phyloP scores from a whole-genome alignment of 306 rosid species.

The Gynostemma pentaphyllum region DNA sequence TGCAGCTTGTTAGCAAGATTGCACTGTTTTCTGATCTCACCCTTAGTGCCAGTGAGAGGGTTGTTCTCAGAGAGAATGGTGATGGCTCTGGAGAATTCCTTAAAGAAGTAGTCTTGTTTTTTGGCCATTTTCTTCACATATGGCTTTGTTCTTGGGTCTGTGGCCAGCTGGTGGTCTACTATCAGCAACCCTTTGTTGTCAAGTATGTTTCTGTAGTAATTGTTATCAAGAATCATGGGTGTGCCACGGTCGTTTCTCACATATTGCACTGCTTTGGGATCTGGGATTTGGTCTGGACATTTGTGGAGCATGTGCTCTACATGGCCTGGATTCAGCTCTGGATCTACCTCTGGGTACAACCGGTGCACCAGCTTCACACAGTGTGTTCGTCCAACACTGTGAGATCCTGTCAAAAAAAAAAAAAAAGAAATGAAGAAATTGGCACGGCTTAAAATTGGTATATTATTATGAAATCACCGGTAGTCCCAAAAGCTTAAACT shows the following conservation, averaged over 20 bases:
- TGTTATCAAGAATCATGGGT: constrained; percentile 87
- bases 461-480: too few species aligned
- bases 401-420: constrained; percentile 94
- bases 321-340: constrained; percentile 62
- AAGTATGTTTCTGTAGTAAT: constrained; percentile 85
- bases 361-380: constrained; percentile 98
- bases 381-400: constrained; percentile 92
- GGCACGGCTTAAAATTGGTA: too few species aligned
- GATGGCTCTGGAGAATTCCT: constrained; percentile 71
- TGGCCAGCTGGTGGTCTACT: constrained; percentile 82
- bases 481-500: not conserved
- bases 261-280: constrained; percentile 91
- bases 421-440: too few species aligned
- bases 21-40: constrained; percentile 91
- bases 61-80: constrained; percentile 79
- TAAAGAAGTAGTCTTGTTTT: constrained; percentile 80
- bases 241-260: constrained; percentile 97
- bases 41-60: constrained; percentile 82
- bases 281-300: constrained; percentile 86
- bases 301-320: constrained; percentile 87
- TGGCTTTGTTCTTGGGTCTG: constrained; percentile 82
- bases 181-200: constrained; percentile 79
- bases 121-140: constrained; percentile 96
- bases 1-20: constrained; percentile 71
- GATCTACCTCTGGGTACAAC: constrained; percentile 82